Evolutionary conservation across 2,329 filamentous ascomycete genomes (phyloP), one percentile per base, ranked within the genome.

Genomic region (Aspergillus pseudoviridinutans): DNA sequence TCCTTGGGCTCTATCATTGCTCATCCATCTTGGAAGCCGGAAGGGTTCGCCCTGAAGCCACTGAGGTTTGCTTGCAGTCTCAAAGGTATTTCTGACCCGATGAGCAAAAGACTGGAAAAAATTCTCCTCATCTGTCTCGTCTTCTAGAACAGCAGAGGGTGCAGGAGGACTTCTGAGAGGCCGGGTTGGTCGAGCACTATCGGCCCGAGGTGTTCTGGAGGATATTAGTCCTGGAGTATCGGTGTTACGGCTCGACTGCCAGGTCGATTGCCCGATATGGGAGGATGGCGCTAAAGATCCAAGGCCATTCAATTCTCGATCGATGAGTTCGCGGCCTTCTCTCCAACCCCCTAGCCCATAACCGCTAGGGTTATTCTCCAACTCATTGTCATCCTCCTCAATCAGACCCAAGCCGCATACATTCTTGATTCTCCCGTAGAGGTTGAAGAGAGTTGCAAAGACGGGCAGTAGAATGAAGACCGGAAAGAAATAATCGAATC

Each of bases 401-500:
- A 92, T 78, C 42, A 91, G 85, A 38, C 88, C 90, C 58, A 95
- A 91, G 14, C 94, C 93, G 56, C 93, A 84, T 55, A 89, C 73
- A 27, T 86, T 87, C 73, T 88, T 90, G 28, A 93, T 84, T 61
- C 85, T 88, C 44, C 91, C 89, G 71, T 99, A 99, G 0, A 97
- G 78, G 28, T 93, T 93, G 76, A 97, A 97, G 0, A 93, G 76
- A 0, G 91, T 93, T 3, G 92, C 92, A 25, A 86, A 82, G 2
- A 97, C 90, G 0, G 94, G 94, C 0, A 97, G 71, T 22, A 97
- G 80, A 32, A 99, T 87, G 63, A 97, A 87, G 7, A 92, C 85
- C 0, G 94, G 94, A 74, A 97, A 97, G 58, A 95, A 84, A 60
- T 87, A 87, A 63, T 94, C 91, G 71, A 97, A 97, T 71, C 90